Evolutionary conservation across 305 asterid genomes (phyloP), one percentile per base, ranked within the genome.

Genomic region (Solanum hybrid): DNA sequence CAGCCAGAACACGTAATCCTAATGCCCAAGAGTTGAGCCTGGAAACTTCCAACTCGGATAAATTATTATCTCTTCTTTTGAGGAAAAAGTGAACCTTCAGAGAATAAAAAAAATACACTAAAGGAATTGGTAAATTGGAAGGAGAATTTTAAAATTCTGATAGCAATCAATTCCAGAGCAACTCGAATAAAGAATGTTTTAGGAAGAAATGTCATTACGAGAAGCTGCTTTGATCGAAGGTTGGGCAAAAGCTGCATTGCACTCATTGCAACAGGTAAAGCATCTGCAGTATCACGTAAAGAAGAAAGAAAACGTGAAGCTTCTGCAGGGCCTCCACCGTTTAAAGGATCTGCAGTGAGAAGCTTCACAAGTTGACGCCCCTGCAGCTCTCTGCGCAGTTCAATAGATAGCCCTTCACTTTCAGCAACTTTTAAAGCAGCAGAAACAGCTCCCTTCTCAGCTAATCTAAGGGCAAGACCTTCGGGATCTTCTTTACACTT

Each of bases 341-440:
- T 95, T 90, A 97, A 93, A 91, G 99, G 99, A 91, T 97, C 99
- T 61, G 98, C 98, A 83, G 94, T 96, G 61, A 97, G 98, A 95
- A 97, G 99, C 95, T 96, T 97, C 90, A 97, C 99, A 91, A 97
- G 99, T 94, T 97, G 98, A 92, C 98, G 99, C 89, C 99, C 99
- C 93, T 97, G 97, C 89, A 97, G 97, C 94, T 97, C 99, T 93
- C 99, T 96, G 88, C 99, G 97, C 92, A 97, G 93, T 90, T 96
- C 99, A 91, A 96, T 94, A 88, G 99, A 94, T 92, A 97, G 98
- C 89, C 95, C 96, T 90, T 96, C 99, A 95, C 97, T 95, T 94
- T 97, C 99, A 38, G 99, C 98, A 91, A 97, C 99, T 91, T 97
- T 97, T 90, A 96, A 89, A 84, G 99, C 98, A 92, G 97, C 98